phyloP scores from a whole-genome alignment of 768 basidiomycete species.

The Leucocoprinus sp. region DNA sequence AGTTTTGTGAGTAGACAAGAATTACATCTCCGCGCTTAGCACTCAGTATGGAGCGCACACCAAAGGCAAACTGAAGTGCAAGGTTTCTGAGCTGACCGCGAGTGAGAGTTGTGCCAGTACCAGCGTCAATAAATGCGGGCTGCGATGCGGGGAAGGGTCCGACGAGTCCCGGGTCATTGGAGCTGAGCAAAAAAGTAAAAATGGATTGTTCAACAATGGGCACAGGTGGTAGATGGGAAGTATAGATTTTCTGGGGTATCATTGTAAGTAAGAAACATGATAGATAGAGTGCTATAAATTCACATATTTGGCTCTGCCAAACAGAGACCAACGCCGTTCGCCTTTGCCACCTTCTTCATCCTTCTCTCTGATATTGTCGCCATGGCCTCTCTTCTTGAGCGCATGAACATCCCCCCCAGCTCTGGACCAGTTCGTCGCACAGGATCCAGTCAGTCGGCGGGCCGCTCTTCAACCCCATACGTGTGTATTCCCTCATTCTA shows the following conservation, averaged over 20 bases:
- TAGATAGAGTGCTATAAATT: too few relatives aligned
- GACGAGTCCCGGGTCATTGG: slow-evolving; percentile 15
- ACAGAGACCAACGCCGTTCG: slow-evolving; percentile 14
- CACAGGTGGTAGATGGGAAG: slow-evolving; percentile 31
- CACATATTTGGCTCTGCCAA: slow-evolving; percentile 14
- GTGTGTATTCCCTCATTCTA: slow-evolving; percentile 32
- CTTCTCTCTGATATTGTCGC: slow-evolving; percentile 10
- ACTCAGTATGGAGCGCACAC: slow-evolving; percentile 33
- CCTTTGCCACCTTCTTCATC: slow-evolving; percentile 9
- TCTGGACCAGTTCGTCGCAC: slow-evolving; percentile 35
- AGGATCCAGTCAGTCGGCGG: slow-evolving; percentile 25
- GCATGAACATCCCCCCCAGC: slow-evolving; percentile 38
- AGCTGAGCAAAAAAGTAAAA: slow-evolving; percentile 41
- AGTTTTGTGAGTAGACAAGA: slow-evolving; percentile 66
- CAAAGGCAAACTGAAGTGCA: slow-evolving; percentile 49
- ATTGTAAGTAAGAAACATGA: too few relatives aligned
- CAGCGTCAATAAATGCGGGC: slow-evolving; percentile 62
- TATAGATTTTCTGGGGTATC: slow-evolving; percentile 40
- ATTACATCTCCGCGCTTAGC: slow-evolving; percentile 46
- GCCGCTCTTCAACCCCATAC: slow-evolving; percentile 41
- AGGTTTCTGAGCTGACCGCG: slow-evolving; percentile 45
- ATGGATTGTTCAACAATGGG: slow-evolving; percentile 34
- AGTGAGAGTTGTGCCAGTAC: slow-evolving; percentile 46
- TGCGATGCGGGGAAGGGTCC: slow-evolving; percentile 27
- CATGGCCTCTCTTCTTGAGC: slow-evolving; percentile 56